Conservation (phyloP, 352 stramenopile species). For the Albugo candida region DNA sequence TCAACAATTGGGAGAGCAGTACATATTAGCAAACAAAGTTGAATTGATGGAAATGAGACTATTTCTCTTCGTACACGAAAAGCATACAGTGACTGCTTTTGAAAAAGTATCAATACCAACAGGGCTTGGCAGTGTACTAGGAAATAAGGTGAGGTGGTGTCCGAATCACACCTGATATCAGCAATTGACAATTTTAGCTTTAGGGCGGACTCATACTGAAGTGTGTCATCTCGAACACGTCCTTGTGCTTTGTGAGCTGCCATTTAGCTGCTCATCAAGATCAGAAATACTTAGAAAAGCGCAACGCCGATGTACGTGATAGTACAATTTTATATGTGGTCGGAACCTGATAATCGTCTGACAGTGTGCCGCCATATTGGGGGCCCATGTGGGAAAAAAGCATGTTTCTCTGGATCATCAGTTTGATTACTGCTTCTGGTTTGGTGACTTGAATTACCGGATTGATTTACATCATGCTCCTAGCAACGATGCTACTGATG, state of each 20-base stretch:
- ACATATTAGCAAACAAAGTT: conserved; percentile 36
- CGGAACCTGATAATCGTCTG: background rate
- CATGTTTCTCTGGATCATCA: conserved; percentile 54
- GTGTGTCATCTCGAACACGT: conserved; percentile 50
- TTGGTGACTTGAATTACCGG: conserved; percentile 78
- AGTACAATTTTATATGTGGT: background rate
- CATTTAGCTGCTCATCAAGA: conserved; percentile 70
- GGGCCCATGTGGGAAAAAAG: conserved; percentile 34
- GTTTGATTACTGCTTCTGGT: conserved; percentile 75
- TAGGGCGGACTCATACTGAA: conserved; percentile 67
- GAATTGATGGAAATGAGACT: conserved; percentile 73
- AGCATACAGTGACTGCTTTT: conserved; percentile 29
- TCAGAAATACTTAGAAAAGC: conserved; percentile 71
- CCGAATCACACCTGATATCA: background rate
- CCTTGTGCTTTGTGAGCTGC: conserved; percentile 72
- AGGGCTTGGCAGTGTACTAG: conserved; percentile 54
- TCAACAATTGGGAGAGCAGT: conserved; percentile 34
- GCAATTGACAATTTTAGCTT: background rate
- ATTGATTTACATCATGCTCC: conserved; percentile 42
- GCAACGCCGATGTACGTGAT: conserved; percentile 52
- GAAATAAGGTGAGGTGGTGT: conserved; percentile 40
- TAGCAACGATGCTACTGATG: background rate
- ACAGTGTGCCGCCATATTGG: conserved; percentile 58
- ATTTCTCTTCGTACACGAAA: conserved; percentile 42
- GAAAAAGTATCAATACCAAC: conserved; percentile 59